Evolutionary conservation across 345 rosid species (phyloP).

Genomic region (Cardiospermum halicacabum): DNA sequence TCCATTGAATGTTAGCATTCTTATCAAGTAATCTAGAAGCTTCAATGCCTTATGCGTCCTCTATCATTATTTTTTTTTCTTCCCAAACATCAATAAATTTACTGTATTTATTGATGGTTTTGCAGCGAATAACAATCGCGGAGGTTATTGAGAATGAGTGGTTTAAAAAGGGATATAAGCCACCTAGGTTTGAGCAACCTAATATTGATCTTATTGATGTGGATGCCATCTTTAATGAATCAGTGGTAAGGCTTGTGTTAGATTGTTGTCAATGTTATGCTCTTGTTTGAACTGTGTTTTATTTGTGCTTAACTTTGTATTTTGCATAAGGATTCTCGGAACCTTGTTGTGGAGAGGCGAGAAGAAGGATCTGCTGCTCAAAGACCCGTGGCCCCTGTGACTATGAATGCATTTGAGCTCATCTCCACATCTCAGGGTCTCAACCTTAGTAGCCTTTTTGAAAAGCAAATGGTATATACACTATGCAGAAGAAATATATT

Average conservation of each 20-base stretch:
- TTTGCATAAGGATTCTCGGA: conserved; percentile 47
- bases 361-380: conserved; percentile 60
- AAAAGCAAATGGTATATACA: conserved; percentile 82
- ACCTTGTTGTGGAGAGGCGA: conserved; percentile 89
- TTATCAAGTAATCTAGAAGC: neutral
- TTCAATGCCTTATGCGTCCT: conserved; percentile 1
- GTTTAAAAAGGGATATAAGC: conserved; percentile 97
- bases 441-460: conserved; percentile 86
- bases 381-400: conserved; percentile 60
- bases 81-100: conserved; percentile 1
- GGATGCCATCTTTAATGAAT: conserved; percentile 72
- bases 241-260: conserved; percentile 49
- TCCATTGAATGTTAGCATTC: neutral
- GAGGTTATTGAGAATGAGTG: conserved; percentile 90
- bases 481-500: neutral
- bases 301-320: conserved; percentile 18
- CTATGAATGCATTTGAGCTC: conserved; percentile 98
- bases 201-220: conserved; percentile 78
- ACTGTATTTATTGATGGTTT: conserved; percentile 22
- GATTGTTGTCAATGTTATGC: conserved; percentile 2
- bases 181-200: conserved; percentile 73
- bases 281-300: conserved; percentile 3
- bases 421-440: conserved; percentile 96
- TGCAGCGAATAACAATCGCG: conserved; percentile 77
- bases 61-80: neutral